Evolutionary conservation across 768 basidiomycete genomes (phyloP).

Genomic region (Lyophyllum decastes): DNA sequence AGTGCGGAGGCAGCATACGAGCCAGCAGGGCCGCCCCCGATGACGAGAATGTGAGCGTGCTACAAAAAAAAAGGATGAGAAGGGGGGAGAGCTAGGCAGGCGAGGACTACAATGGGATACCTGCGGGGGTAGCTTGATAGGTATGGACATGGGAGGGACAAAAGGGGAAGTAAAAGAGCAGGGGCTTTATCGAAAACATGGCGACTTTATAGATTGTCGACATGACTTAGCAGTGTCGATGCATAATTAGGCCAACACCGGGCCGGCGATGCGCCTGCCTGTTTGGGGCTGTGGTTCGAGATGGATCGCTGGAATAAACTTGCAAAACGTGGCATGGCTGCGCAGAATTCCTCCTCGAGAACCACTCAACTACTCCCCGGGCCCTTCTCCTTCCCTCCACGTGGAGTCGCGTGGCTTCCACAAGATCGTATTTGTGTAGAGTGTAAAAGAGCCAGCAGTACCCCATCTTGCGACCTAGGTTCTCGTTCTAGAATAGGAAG

Average conservation of each 20-base stretch:
- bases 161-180: not conserved
- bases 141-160: conserved; percentile 2
- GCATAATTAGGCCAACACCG: not conserved
- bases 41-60: conserved; percentile 46
- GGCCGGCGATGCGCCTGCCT: not conserved
- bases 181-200: conserved; percentile 3
- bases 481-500: not conserved
- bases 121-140: conserved; percentile 14
- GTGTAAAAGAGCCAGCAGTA: not conserved
- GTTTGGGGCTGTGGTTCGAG: conserved; percentile 1
- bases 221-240: not conserved
- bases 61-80: conserved; percentile 15
- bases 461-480: not conserved
- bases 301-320: not conserved
- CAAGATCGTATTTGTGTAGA: not conserved
- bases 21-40: conserved; percentile 59
- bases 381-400: conserved; percentile 5
- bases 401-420: conserved; percentile 14
- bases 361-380: not conserved
- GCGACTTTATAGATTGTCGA: conserved; percentile 11
- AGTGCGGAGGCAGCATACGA: conserved; percentile 58
- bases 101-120: conserved; percentile 4
- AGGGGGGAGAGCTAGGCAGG: not conserved
- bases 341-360: not conserved
- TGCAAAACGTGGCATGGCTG: conserved; percentile 5